phyloP scores from a whole-genome alignment of 106 monocot species.

The Platanthera zijinensis region DNA sequence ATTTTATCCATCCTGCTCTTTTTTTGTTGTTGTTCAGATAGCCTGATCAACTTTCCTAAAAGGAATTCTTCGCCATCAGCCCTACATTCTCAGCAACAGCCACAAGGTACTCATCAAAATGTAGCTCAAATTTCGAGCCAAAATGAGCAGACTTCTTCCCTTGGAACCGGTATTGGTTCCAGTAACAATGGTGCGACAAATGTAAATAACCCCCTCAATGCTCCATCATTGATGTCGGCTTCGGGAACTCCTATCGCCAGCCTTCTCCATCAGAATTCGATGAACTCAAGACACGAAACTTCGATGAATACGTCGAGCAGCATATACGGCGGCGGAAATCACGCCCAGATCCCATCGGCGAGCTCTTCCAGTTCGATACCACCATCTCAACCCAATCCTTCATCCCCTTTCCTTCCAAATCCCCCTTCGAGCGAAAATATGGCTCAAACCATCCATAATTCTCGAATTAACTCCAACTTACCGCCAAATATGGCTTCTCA shows the following conservation, averaged over 20 bases:
- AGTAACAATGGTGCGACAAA: slow-evolving; percentile 25
- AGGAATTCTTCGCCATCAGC: slow-evolving; percentile 27
- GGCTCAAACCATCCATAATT: slow-evolving; percentile 9
- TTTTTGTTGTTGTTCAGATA: slow-evolving; percentile 28
- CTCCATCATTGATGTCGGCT: slow-evolving; percentile 17
- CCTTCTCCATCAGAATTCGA: slow-evolving; percentile 47
- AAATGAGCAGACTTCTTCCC: slow-evolving; percentile 29
- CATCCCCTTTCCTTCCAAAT: slow-evolving; percentile 34
- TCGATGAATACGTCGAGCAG: slow-evolving; percentile 16
- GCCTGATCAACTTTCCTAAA: slow-evolving; percentile 49
- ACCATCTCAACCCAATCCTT: slow-evolving; percentile 35
- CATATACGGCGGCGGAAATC: slow-evolving; percentile 23
- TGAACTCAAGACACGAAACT: slow-evolving; percentile 47
- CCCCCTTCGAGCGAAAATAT: slow-evolving; percentile 27
- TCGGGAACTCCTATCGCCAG: slow-evolving; percentile 19
- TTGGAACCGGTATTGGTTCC: slow-evolving; percentile 14
- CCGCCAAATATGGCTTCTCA: slow-evolving; percentile 19
- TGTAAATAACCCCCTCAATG: slow-evolving; percentile 33
- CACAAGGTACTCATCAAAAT: slow-evolving; percentile 30
- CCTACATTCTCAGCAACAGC: slow-evolving; percentile 25
- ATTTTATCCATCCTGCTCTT: background rate
- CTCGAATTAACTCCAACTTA: slow-evolving; percentile 19
- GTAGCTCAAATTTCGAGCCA: slow-evolving; percentile 27
- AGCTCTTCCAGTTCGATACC: slow-evolving; percentile 43
- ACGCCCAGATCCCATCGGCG: slow-evolving; percentile 51